Base-by-base conservation (phyloP, 2,329 filamentous ascomycete genomes). In the Talaromyces funiculosus region DNA sequence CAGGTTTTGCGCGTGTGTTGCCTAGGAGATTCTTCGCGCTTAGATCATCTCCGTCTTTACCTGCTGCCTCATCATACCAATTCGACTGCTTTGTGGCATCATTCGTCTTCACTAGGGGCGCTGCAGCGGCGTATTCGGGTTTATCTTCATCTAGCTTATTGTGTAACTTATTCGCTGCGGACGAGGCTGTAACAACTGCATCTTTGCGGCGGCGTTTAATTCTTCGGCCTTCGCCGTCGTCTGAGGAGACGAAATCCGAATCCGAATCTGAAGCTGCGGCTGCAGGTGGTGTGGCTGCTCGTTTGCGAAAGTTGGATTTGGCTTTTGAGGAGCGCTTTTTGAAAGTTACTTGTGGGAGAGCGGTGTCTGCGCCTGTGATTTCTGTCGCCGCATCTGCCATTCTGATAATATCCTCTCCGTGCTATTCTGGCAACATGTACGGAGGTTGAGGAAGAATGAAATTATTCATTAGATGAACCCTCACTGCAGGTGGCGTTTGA, bases 21-120 rank as follows among this genome's bases (percentile, higher is more conserved):
- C 51, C 51, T 5, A 75, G 62, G 4, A 73, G 67, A 64, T 61
- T 86, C 70, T 86, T 82, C 38, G 76, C 71, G 65, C 72, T 77
- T 45, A 81, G 64, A 4, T 82, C 81, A 54, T 54, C 51, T 1
- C n/a, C 54, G 24, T 61, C 58, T 24, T 61, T 24, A 80, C 77
- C n/a, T 49, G 16, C 31, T n/a, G 82, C 81, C 62, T 93, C 90
- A 63, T 96, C 92, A 75, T 89, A 94, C 92, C 92, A 97, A 72
- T 96, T 90, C 60, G 84, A 88, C 45, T 87, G 84, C 69, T 95
- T 96, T 1, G 93, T 97, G 20, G 94, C 93, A 72, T 97, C 92
- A 73, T 93, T 93, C 68, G 84, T 84, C 64, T 67, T 85, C 80
- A 67, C 91, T 85, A 64, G 81, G 80, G 24, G 85, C 75, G 61